phyloP scores from a whole-genome alignment of 2,329 filamentous ascomycete species.

The Colletotrichum euphorbiae region DNA sequence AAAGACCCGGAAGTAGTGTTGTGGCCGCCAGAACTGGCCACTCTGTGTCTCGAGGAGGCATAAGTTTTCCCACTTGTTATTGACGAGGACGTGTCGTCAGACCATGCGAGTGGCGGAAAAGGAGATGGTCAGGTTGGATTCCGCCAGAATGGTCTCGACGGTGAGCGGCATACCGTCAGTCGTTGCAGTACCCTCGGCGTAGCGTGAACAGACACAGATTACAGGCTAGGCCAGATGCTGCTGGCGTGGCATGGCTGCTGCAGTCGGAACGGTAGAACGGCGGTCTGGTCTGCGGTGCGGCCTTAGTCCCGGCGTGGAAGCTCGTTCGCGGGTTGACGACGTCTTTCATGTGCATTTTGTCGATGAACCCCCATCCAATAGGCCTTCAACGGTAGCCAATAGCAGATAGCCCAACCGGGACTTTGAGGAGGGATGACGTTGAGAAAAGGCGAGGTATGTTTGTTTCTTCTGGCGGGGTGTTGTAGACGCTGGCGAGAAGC shows the following conservation, averaged over 20 bases:
- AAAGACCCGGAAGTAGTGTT: slow-evolving; percentile 6
- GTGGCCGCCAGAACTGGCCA: slow-evolving; percentile 26
- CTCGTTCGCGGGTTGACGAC: slow-evolving; percentile 1
- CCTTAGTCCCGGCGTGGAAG: slow-evolving; percentile 16
- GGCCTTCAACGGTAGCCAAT: slow-evolving; percentile 13
- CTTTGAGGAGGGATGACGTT: slow-evolving; percentile 27
- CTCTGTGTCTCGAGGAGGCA: neutral
- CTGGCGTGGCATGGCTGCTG: slow-evolving; percentile 28
- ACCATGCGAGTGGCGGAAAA: neutral
- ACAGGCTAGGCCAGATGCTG: neutral
- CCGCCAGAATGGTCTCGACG: slow-evolving; percentile 26
- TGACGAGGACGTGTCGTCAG: slow-evolving; percentile 7
- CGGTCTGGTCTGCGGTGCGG: slow-evolving; percentile 36
- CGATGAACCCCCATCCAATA: slow-evolving; percentile 14
- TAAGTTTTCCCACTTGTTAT: neutral
- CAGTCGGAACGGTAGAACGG: slow-evolving; percentile 27
- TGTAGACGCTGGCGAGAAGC: slow-evolving; percentile 9
- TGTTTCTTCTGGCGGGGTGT: slow-evolving; percentile 23
- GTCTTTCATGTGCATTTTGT: neutral
- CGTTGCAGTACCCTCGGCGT: neutral
- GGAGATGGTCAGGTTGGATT: slow-evolving; percentile 14
- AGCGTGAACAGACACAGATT: neutral
- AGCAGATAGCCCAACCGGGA: neutral
- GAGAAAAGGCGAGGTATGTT: slow-evolving; percentile 36
- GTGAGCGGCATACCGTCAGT: slow-evolving; percentile 11